These are phyloP conservation scores for Exophiala dermatitidis DNA, from an alignment of 2,329 filamentous ascomycete species.

Conservation along the genomic window DNA sequence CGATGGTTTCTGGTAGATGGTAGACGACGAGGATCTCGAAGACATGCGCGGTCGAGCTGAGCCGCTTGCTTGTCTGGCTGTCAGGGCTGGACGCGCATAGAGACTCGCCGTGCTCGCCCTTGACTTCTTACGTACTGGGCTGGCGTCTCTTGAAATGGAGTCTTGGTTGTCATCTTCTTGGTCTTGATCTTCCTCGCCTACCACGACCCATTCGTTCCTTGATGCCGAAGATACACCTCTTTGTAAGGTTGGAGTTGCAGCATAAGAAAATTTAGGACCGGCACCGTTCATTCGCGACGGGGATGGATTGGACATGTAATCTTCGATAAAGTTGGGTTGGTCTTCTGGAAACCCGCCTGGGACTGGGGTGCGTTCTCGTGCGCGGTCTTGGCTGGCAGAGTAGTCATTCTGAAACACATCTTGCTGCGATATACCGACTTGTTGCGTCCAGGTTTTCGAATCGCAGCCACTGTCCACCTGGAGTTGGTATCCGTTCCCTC, in stretches of 20 bases:
- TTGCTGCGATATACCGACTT: conserved; percentile 26
- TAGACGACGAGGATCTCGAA: conserved; percentile 40
- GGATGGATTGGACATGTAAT: conserved; percentile 36
- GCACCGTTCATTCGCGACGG: background rate
- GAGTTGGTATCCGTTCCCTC: conserved; percentile 63
- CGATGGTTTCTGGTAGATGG: conserved; percentile 9
- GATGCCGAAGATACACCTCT: conserved; percentile 34
- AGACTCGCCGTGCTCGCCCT: conserved; percentile 18
- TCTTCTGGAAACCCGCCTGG: conserved; percentile 51
- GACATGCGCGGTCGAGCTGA: conserved; percentile 37
- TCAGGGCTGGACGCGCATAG: conserved; percentile 11
- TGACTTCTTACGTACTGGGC: conserved; percentile 26
- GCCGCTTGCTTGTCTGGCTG: background rate
- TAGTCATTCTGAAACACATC: conserved; percentile 25
- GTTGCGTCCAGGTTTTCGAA: conserved; percentile 30
- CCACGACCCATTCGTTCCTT: conserved; percentile 65
- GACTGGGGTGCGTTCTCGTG: conserved; percentile 37
- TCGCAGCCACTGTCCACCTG: conserved; percentile 29
- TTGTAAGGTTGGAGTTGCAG: background rate
- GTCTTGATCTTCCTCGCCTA: conserved; percentile 31
- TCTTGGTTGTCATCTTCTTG: conserved; percentile 17
- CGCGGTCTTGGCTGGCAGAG: background rate
- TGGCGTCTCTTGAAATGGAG: conserved; percentile 18
- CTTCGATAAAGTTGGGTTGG: conserved; percentile 37
- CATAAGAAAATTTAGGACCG: background rate